Evolutionary conservation across 1,284 basidiomycete species (phyloP).

Genomic region (Boletus calvinii): DNA sequence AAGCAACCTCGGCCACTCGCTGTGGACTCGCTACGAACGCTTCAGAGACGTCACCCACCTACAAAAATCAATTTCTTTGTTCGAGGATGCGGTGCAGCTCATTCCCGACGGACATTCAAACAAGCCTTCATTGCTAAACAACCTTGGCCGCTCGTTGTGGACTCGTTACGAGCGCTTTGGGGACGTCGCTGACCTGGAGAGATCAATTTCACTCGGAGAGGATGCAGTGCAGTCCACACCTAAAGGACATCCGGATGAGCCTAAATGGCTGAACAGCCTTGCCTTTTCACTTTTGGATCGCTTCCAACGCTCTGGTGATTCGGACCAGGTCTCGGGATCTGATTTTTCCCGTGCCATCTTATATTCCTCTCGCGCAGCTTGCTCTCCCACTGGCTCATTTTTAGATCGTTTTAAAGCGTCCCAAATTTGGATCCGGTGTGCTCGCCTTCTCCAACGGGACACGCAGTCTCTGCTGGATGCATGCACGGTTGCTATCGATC

Average conservation of each 20-base stretch:
- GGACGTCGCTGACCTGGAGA: no score
- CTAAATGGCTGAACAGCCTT: not conserved
- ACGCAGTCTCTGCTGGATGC: not conserved
- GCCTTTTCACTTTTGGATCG: not conserved
- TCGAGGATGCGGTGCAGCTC: not conserved
- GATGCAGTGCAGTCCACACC: no score
- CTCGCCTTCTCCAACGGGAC: not conserved
- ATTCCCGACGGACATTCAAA: not conserved
- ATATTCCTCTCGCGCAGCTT: not conserved
- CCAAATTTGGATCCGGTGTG: not conserved
- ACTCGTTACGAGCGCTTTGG: not conserved
- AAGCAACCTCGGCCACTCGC: not conserved
- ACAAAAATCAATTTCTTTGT: not conserved
- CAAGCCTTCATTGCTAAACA: not conserved
- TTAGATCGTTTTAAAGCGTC: not conserved
- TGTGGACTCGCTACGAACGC: not conserved
- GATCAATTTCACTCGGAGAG: no score
- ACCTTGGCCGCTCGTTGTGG: not conserved
- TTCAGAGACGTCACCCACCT: not conserved
- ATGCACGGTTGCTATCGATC: not conserved
- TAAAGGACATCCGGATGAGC: not conserved
- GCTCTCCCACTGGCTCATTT: not conserved
- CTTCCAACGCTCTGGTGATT: no score
- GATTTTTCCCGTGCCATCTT: not conserved
- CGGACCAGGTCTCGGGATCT: no score